phyloP scores from a whole-genome alignment of 495 filamentous ascomycete genomes.

The Cryomyces antarcticus region DNA sequence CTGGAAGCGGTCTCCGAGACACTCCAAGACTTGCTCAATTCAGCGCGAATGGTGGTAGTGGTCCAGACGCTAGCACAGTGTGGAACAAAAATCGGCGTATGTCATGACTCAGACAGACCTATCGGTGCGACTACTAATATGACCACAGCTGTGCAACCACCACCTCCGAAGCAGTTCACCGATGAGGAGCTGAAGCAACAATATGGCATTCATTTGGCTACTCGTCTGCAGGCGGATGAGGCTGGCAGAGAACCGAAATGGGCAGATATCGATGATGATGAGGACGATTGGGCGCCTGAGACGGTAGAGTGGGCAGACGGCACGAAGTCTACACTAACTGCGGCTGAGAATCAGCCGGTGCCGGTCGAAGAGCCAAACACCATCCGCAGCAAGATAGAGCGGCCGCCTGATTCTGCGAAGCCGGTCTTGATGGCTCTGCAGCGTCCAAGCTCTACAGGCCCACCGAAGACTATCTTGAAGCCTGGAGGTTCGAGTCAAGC shows the following conservation, averaged over 20 bases:
- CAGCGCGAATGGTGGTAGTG: slow-evolving; percentile 25
- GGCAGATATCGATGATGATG: slow-evolving; percentile 98
- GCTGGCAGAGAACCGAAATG: slow-evolving; percentile 74
- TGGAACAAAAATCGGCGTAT: slow-evolving; percentile 98
- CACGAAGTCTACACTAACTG: slow-evolving; percentile 69
- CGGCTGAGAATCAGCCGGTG: slow-evolving; percentile 29
- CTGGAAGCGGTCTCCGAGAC: slow-evolving; percentile 34
- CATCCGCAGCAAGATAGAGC: background rate
- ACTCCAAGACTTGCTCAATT: slow-evolving; percentile 26
- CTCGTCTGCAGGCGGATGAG: slow-evolving; percentile 64
- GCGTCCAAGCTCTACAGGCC: slow-evolving; percentile 9
- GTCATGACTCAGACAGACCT: slow-evolving; percentile 18
- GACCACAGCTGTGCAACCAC: slow-evolving; percentile 46
- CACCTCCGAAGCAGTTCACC: slow-evolving; percentile 77
- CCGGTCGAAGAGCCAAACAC: slow-evolving; percentile 11
- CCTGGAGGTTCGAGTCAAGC: slow-evolving; percentile 12
- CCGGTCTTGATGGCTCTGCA: slow-evolving; percentile 4
- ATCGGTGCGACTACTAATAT: background rate
- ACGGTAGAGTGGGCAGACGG: slow-evolving; percentile 95
- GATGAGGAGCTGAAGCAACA: slow-evolving; percentile 94
- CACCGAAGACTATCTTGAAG: slow-evolving; percentile 21
- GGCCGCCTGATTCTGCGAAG: slow-evolving; percentile 2
- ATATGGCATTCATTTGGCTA: slow-evolving; percentile 91
- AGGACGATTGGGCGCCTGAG: slow-evolving; percentile 95
- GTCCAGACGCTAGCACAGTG: slow-evolving; percentile 54